phyloP scores from a whole-genome alignment of 345 rosid genomes.

The Cardamine chenopodiifolia region DNA sequence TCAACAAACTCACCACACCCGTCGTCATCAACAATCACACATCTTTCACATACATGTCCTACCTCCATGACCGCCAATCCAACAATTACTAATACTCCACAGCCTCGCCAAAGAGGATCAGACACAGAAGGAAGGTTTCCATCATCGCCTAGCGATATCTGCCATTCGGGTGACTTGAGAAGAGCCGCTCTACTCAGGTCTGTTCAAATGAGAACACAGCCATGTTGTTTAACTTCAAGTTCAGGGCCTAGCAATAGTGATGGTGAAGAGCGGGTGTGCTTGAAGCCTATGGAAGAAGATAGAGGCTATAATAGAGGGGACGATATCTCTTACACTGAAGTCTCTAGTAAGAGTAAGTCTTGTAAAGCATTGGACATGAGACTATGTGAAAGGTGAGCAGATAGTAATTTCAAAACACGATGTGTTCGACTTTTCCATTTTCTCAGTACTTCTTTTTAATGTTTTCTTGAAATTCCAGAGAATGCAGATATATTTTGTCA shows the following conservation, averaged over 20 bases:
- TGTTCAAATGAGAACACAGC: constrained; percentile 92
- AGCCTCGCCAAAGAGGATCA: constrained; percentile 72
- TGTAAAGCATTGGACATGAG: constrained; percentile 51
- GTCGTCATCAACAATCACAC: constrained; percentile 42
- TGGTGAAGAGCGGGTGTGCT: constrained; percentile 62
- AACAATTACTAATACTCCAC: constrained; percentile 42
- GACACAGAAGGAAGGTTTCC: constrained; percentile 95
- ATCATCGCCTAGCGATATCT: constrained; percentile 95
- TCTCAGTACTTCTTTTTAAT: background rate
- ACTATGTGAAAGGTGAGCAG: constrained; percentile 44
- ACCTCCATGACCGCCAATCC: constrained; percentile 19
- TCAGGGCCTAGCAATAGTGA: constrained; percentile 61
- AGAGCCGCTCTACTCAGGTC: constrained; percentile 91
- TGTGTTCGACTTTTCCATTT: background rate
- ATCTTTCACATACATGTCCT: constrained; percentile 36
- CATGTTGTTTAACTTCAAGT: constrained; percentile 54
- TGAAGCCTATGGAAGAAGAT: constrained; percentile 71
- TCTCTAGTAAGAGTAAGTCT: constrained; percentile 56
- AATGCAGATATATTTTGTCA: background rate
- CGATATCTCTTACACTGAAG: constrained; percentile 52
- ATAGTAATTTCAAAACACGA: background rate
- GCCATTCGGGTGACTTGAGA: constrained; percentile 92
- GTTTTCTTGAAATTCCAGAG: background rate
- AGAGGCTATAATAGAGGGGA: constrained; percentile 55
- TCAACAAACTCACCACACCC: constrained; percentile 48